A percentile compares a stretch with the other conserved stretches of the same genome.
phyloP scores from a whole-genome alignment of 1,284 basidiomycete species.

The Rhodotorula sp. region DNA sequence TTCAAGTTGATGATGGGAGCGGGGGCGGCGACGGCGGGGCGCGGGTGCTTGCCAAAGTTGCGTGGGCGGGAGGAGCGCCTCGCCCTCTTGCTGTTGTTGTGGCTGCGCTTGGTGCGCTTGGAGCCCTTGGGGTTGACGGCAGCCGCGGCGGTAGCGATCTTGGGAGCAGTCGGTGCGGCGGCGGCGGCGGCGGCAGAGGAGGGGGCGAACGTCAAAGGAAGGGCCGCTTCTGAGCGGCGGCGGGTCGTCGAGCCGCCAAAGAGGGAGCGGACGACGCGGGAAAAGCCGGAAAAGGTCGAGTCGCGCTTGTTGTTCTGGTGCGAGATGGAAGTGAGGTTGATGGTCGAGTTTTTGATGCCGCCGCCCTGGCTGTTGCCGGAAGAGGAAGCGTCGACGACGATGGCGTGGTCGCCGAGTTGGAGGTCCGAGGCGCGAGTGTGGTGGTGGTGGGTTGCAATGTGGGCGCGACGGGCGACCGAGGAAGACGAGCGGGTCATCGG shows the following conservation, averaged over 20 bases:
- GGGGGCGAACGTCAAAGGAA: neutral
- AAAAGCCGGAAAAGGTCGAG: conserved; percentile 21
- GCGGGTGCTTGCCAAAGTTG: conserved; percentile 7
- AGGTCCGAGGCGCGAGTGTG: neutral
- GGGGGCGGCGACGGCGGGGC: neutral
- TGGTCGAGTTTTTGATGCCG: conserved; percentile 28
- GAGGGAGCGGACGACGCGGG: conserved; percentile 32
- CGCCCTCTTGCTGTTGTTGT: neutral
- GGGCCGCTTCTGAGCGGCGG: neutral
- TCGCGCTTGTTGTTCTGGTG: neutral
- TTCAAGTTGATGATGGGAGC: neutral
- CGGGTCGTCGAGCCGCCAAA: conserved; percentile 4
- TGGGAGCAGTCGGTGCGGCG: neutral
- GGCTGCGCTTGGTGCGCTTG: conserved; percentile 4
- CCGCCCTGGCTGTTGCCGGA: conserved; percentile 1
- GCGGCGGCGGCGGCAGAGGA: neutral
- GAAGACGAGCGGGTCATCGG: conserved; percentile 29
- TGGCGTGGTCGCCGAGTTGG: conserved; percentile 25
- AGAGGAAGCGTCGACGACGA: conserved; percentile 35
- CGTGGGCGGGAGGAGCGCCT: conserved; percentile 5
- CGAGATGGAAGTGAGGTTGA: conserved; percentile 36
- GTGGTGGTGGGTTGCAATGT: conserved; percentile 22
- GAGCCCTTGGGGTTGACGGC: neutral
- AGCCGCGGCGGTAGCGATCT: neutral
- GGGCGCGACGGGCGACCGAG: conserved; percentile 23